Evolutionary conservation across 2,329 filamentous ascomycete species (phyloP).

Genomic region (Arthrobotrys sinensis): DNA sequence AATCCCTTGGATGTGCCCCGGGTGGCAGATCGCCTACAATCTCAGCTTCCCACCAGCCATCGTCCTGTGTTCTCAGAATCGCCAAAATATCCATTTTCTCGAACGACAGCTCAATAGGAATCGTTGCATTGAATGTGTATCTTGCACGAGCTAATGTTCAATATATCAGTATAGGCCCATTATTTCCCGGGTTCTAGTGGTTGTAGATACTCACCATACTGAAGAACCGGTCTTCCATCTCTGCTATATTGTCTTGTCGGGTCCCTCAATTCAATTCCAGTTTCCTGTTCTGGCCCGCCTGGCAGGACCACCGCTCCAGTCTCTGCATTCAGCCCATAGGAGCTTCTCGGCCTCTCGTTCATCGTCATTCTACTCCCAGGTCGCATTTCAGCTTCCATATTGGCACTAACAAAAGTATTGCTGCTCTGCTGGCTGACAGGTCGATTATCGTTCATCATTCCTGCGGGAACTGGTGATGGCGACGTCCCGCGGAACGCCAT

Average conservation of each 20-base stretch:
- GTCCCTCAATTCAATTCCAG: conserved; percentile 83
- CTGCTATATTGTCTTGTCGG: conserved; percentile 84
- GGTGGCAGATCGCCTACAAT: conserved; percentile 74
- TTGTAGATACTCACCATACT: conserved; percentile 82
- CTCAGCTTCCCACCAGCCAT: conserved; percentile 99
- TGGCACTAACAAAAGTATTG: conserved; percentile 60
- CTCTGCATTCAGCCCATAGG: conserved; percentile 57
- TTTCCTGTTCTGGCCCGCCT: conserved; percentile 69
- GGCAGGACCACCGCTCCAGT: conserved; percentile 69
- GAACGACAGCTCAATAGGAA: conserved; percentile 72
- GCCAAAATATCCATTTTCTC: conserved; percentile 93
- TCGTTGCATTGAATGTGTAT: conserved; percentile 91
- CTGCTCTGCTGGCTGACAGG: conserved; percentile 60
- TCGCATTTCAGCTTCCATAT: conserved; percentile 44
- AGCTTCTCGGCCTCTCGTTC: conserved; percentile 52
- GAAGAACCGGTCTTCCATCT: conserved; percentile 88
- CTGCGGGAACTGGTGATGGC: conserved; percentile 43
- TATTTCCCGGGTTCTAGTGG: background rate
- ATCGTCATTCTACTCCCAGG: conserved; percentile 55
- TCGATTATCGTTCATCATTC: conserved; percentile 59
- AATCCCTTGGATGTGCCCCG: conserved; percentile 51
- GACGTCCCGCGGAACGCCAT: conserved; percentile 54
- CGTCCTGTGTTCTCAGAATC: conserved; percentile 90
- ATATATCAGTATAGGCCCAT: conserved; percentile 60
- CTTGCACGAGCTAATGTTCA: conserved; percentile 81